A percentile compares a stretch with the other conserved stretches of the same genome.
Conservation (phyloP, 768 basidiomycete species). For the Macrolepiota albuminosa region DNA sequence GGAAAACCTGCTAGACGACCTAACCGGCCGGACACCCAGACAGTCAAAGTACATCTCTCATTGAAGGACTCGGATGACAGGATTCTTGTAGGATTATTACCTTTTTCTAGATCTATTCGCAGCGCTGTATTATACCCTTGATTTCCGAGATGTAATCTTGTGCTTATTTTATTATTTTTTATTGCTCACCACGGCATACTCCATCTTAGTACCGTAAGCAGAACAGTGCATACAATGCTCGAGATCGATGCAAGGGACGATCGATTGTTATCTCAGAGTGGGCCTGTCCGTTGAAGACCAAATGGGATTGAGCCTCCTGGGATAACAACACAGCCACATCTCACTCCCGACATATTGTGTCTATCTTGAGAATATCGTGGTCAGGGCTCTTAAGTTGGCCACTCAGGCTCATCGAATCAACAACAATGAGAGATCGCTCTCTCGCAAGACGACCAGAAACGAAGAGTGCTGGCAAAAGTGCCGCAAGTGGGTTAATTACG, state of each 20-base stretch:
- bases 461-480: background rate
- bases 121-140: constrained; percentile 9
- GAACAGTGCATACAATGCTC: background rate
- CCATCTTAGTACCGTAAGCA: background rate
- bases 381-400: background rate
- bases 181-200: background rate
- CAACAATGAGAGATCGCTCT: background rate
- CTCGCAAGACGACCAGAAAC: background rate
- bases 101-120: constrained; percentile 3
- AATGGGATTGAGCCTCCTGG: background rate
- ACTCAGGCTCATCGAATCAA: too few species aligned
- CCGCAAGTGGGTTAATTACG: background rate
- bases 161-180: constrained; percentile 11
- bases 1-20: constrained; percentile 4
- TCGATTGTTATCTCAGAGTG: background rate
- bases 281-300: background rate
- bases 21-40: background rate
- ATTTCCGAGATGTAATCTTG: background rate
- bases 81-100: background rate
- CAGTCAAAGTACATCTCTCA: background rate
- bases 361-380: background rate
- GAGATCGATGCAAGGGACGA: background rate
- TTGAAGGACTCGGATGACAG: constrained; percentile 3
- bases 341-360: background rate
- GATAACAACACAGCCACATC: constrained; percentile 7